Base-by-base conservation (phyloP, 441 rosid genomes). In the Aleurites moluccanus region DNA sequence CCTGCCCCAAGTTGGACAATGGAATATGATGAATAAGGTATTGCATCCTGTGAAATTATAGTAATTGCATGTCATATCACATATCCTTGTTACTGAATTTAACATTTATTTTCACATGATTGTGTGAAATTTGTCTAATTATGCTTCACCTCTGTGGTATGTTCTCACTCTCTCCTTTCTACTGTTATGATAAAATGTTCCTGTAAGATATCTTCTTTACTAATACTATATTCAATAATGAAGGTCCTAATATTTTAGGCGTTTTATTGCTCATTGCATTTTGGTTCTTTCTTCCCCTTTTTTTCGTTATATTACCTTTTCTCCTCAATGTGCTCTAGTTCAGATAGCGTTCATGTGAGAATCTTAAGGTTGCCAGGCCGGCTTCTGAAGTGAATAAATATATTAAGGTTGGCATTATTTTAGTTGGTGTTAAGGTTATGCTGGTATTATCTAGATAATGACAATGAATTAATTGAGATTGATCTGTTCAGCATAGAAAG, bases 1-100 rank as follows among this genome's bases (percentile, higher is more conserved):
- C 79, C 81, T 86, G 38, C 99, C 99, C 57, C 90, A 90, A 78
- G 92, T 90, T 70, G 99, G 99, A 3, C 93, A 91, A 55, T 94
- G 99, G 99, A 94, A 92, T 67, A 94, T 94, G 99, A 94, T 87
- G 99, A 88, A 94, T 18, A 94, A 92, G 90, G 99, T 95, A 85
- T 44, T 30, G 61, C 21, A 64, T 76, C 0, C 14, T 14, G 38
- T 70, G 5, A 70, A 21, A 38, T 28, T 50, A 20, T 10, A 50
- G 3, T 10, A 10, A 68, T 40, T 28, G 59, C 42, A 68, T 68
- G 28, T 68, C 13, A 0, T 10, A 27, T 49, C 9, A 28, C 42
- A 16, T 25, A 3, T 28, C 35, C 0, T 18, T 0, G n/a, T 27
- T 10, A 42, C 21, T 40, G 14, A 10, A 64, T 21, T 20, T 4